Conservation (phyloP, 495 filamentous ascomycete genomes). For the Daldinia concentrica region DNA sequence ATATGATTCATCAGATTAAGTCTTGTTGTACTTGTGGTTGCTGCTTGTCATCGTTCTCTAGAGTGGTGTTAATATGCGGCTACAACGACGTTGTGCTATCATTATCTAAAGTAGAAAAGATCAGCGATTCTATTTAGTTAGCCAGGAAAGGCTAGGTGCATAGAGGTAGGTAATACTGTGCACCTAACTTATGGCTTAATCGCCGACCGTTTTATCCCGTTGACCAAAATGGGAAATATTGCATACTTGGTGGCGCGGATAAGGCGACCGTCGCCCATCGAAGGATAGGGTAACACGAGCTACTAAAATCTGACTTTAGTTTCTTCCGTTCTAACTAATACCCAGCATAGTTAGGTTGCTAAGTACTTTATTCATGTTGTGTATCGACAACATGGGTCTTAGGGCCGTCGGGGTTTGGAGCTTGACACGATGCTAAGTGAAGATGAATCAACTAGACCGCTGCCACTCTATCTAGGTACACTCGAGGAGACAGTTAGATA, state of each 20-base stretch:
- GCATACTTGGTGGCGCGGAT: constrained; percentile 14
- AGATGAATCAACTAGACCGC: background rate
- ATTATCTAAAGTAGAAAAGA: background rate
- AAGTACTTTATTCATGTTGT: background rate
- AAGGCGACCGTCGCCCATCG: background rate
- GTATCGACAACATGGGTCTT: background rate
- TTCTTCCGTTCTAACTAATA: background rate
- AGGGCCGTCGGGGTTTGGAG: background rate
- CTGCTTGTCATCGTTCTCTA: background rate
- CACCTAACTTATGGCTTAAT: background rate
- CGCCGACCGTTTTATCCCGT: background rate
- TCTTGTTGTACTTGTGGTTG: background rate
- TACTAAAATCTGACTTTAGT: background rate
- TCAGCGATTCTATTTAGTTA: background rate
- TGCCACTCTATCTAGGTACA: background rate
- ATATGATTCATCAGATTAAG: constrained; percentile 8
- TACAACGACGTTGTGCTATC: background rate
- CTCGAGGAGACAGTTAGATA: background rate
- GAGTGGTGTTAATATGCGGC: constrained; percentile 3
- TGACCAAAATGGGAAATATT: background rate
- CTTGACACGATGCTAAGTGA: background rate
- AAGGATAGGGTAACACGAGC: background rate
- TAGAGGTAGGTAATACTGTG: background rate
- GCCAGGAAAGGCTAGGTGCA: background rate
- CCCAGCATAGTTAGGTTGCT: background rate